Conservation (phyloP, 331 rosid species). For the Quercus tomentella region DNA sequence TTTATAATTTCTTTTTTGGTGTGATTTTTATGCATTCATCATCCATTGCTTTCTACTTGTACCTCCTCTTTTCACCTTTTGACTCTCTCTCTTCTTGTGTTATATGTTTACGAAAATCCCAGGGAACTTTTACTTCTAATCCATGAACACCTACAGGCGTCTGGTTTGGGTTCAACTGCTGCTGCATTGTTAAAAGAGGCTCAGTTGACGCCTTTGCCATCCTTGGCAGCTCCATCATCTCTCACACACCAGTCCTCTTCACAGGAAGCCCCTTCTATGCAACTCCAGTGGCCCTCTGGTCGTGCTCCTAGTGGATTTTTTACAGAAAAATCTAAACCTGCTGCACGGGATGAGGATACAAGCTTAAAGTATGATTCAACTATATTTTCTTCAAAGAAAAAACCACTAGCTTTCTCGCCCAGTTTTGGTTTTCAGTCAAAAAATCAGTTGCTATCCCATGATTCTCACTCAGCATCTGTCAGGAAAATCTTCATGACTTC, state of each 20-base stretch:
- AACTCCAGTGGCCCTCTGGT: constrained; percentile 86
- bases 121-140: constrained; percentile 91
- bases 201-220: constrained; percentile 80
- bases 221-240: constrained; percentile 69
- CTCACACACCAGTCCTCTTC: constrained; percentile 56
- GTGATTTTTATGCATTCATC: constrained; percentile 2
- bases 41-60: neutral
- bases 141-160: constrained; percentile 96
- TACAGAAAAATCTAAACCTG: constrained; percentile 46
- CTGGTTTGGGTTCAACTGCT: constrained; percentile 78
- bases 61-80: neutral
- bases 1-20: neutral
- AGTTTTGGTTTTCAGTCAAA: constrained; percentile 62
- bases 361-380: constrained; percentile 40
- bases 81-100: constrained; percentile 9
- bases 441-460: constrained; percentile 40
- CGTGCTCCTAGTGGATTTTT: constrained; percentile 76
- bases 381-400: constrained; percentile 50
- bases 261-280: constrained; percentile 64
- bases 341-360: constrained; percentile 55
- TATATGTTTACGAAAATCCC: constrained; percentile 17
- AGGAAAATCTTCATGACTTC: constrained; percentile 39
- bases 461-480: constrained; percentile 36
- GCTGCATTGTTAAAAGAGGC: constrained; percentile 77
- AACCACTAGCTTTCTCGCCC: constrained; percentile 61